These are phyloP conservation scores for Oryza meyeriana DNA, from an alignment of 176 grass and related monocot genomes.

Conservation along the genomic window DNA sequence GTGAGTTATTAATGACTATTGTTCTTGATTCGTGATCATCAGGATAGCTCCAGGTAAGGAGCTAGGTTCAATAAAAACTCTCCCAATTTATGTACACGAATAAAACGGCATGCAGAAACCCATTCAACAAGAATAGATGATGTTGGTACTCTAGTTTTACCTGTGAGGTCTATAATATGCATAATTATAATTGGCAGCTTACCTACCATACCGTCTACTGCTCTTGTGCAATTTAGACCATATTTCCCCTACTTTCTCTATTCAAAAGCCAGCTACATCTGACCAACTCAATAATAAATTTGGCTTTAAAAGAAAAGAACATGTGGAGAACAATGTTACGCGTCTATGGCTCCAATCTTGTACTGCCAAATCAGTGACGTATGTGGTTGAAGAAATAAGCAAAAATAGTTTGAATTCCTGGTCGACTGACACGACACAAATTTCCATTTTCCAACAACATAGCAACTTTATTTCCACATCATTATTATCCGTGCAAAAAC, in stretches of 20 bases:
- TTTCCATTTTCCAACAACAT: neutral
- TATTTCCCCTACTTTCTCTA: too few species aligned
- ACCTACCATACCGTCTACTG: neutral
- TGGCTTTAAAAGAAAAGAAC: neutral
- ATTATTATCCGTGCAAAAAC: too few species aligned
- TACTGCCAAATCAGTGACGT: neutral
- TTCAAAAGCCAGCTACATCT: too few species aligned
- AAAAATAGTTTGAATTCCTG: neutral
- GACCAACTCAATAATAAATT: too few species aligned
- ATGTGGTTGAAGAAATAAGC: neutral
- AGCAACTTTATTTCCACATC: neutral
- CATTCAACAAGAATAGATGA: neutral
- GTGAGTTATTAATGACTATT: too few species aligned
- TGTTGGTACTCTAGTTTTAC: too few species aligned
- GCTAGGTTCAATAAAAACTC: too few species aligned
- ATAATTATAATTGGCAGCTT: neutral
- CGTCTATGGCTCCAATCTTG: neutral
- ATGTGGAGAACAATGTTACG: neutral
- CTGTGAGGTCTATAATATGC: neutral
- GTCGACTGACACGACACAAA: neutral
- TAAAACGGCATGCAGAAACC: neutral
- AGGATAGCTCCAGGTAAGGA: too few species aligned
- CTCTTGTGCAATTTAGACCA: neutral
- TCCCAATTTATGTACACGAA: neutral
- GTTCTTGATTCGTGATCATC: too few species aligned